Conservation (phyloP, 2,329 filamentous ascomycete species). For the Aspergillus novoparasiticus region DNA sequence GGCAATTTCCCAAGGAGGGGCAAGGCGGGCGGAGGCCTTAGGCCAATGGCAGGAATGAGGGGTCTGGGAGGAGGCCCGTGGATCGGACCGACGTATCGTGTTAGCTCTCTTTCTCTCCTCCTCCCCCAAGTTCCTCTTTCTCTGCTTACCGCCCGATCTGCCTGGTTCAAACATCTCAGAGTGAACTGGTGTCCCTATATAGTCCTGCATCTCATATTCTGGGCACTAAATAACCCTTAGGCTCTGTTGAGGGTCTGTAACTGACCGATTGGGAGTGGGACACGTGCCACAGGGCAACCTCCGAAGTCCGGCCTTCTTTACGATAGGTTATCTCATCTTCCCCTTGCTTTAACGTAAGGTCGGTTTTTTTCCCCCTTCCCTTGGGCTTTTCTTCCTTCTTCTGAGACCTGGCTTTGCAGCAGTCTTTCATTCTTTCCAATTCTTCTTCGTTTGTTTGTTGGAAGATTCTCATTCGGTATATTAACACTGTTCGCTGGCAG, state of each 20-base stretch:
- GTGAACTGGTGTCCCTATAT: neutral
- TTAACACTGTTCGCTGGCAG: slow-evolving; percentile 10
- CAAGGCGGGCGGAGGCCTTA: slow-evolving; percentile 18
- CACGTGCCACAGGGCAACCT: slow-evolving; percentile 28
- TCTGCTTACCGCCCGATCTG: neutral
- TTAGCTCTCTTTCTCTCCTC: neutral
- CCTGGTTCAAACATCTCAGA: neutral
- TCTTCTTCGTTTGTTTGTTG: neutral
- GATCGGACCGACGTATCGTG: slow-evolving; percentile 1
- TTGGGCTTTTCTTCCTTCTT: slow-evolving; percentile 6
- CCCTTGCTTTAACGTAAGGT: slow-evolving; percentile 6
- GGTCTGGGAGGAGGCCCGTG: slow-evolving; percentile 1
- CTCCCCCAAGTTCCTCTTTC: neutral
- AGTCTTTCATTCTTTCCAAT: neutral
- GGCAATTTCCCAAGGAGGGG: slow-evolving; percentile 21
- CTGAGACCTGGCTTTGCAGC: neutral
- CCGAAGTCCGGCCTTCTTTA: slow-evolving; percentile 30
- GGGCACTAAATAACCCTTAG: neutral
- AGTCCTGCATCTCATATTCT: neutral
- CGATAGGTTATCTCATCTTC: neutral
- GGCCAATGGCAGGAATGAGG: neutral
- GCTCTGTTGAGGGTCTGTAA: neutral
- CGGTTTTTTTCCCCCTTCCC: neutral
- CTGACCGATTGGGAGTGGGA: slow-evolving; percentile 14
- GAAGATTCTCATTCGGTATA: neutral